Base-by-base conservation (phyloP, 768 basidiomycete species). In the Nidularia pulvinata region DNA sequence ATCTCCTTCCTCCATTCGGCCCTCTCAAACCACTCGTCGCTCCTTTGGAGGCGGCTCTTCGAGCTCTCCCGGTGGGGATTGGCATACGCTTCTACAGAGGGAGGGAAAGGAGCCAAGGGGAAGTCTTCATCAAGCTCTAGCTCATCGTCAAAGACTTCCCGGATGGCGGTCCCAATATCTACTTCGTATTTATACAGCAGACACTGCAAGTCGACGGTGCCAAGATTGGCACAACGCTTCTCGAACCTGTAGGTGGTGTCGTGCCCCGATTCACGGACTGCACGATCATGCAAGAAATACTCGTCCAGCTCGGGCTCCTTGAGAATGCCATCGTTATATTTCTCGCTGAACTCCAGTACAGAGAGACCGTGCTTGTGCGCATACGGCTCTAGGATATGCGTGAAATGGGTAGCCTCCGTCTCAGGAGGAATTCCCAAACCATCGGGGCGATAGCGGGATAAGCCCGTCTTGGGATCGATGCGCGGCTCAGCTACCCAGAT, bases 381-480 rank as follows among this genome's bases (percentile, higher is more conserved):
- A 65, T 84, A 98, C 2, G 97, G 97, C 71, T 97, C 93, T 46
- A 99, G 84, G 63, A 98, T 89, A 66, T 97, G 95, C 2, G 95
- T 98, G 70, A 99, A 99, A 74, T 99, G 97, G 6, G 90, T 90
- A 2, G 97, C 97, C 69, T 99, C 97, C 0, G 97, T 99, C 75
- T 99, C 97, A 0, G 97, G 97, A 10, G 96, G 97, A 54, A 99
- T 97, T 32, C 97, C 97, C 7, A 93, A 66, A 11, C 97, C 97
- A 56, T 89, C 93, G 7, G 96, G 96, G 32, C 95, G 87, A 72
- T 88, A 99, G 47, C 97, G 86, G 0, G 95, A 97, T 13, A 99
- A 82, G 25, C 97, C 96, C 13, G 95, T 94, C 72, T 91, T 91
- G 45, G 89, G 87, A 69, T 99, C 95, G 61, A 98, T 88, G 22